phyloP scores from a whole-genome alignment of 2,329 filamentous ascomycete species.

The Neopestalotiopsis sp. region DNA sequence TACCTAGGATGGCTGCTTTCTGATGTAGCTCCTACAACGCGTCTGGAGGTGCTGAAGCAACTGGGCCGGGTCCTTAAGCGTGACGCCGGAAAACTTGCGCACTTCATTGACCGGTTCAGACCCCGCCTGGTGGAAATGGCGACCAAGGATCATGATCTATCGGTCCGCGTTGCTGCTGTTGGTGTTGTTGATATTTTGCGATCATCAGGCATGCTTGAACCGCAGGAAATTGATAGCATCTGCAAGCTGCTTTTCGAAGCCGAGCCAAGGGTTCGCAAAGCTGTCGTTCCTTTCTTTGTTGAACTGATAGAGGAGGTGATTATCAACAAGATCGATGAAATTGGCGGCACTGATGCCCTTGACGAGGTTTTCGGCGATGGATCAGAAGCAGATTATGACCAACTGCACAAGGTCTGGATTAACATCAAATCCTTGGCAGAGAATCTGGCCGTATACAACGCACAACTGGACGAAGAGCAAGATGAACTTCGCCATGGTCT shows the following conservation, averaged over 20 bases:
- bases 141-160: slow-evolving; percentile 79
- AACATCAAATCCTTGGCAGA: slow-evolving; percentile 90
- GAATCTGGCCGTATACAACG: slow-evolving; percentile 80
- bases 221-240: slow-evolving; percentile 86
- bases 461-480: slow-evolving; percentile 66
- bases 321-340: slow-evolving; percentile 78
- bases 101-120: slow-evolving; percentile 92
- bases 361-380: slow-evolving; percentile 75
- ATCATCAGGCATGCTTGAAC: slow-evolving; percentile 84
- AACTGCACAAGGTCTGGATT: slow-evolving; percentile 83
- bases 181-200: slow-evolving; percentile 82
- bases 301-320: slow-evolving; percentile 85
- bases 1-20: slow-evolving; percentile 97
- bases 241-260: slow-evolving; percentile 89
- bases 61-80: slow-evolving; percentile 80
- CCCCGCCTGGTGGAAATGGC: slow-evolving; percentile 91
- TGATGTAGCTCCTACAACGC: slow-evolving; percentile 74
- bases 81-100: slow-evolving; percentile 81
- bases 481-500: slow-evolving; percentile 49
- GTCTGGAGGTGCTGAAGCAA: slow-evolving; percentile 87
- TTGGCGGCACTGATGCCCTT: slow-evolving; percentile 79
- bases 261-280: slow-evolving; percentile 83
- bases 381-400: slow-evolving; percentile 77
- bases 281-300: slow-evolving; percentile 88
- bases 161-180: slow-evolving; percentile 80